phyloP scores from a whole-genome alignment of 176 grass and related monocot species.

The Typha latifolia region DNA sequence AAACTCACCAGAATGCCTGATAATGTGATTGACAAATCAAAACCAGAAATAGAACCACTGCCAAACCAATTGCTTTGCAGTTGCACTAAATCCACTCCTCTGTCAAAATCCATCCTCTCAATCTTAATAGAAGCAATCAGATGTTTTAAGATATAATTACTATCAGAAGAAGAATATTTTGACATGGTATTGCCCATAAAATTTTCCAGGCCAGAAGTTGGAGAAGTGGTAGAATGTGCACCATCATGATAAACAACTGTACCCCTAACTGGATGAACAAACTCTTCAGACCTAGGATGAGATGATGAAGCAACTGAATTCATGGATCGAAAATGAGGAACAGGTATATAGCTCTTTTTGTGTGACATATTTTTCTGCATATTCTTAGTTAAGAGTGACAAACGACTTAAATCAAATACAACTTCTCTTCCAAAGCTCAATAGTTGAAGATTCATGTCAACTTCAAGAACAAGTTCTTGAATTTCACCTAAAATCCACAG shows the following conservation, averaged over 20 bases:
- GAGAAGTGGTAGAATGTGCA: conserved; percentile 28
- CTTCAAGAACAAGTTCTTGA: conserved; percentile 53
- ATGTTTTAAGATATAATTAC: conserved; percentile 47
- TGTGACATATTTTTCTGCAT: conserved; percentile 22
- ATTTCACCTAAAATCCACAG: conserved; percentile 34
- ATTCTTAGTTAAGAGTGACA: conserved; percentile 43
- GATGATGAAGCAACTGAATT: conserved; percentile 34
- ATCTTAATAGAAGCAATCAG: conserved; percentile 39
- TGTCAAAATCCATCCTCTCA: conserved; percentile 39
- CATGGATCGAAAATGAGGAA: conserved; percentile 56
- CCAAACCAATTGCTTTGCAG: conserved; percentile 54
- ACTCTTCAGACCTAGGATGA: conserved; percentile 45
- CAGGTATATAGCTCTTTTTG: conserved; percentile 28
- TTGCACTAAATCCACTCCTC: conserved; percentile 18
- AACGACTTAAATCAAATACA: conserved; percentile 38
- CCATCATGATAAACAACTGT: conserved; percentile 18
- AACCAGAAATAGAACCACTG: conserved; percentile 59
- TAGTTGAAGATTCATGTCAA: conserved; percentile 35
- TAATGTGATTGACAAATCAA: conserved; percentile 45
- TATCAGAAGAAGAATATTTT: conserved; percentile 34
- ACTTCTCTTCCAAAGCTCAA: conserved; percentile 41
- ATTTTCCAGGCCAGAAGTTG: conserved; percentile 34
- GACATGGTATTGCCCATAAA: conserved; percentile 18
- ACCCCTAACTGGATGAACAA: conserved; percentile 18
- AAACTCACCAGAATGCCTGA: conserved; percentile 53